Percentiles rank a stretch among this genome's conserved stretches.
Conservation (phyloP, 352 stramenopile genomes). For the Globisporangium emineosum region DNA sequence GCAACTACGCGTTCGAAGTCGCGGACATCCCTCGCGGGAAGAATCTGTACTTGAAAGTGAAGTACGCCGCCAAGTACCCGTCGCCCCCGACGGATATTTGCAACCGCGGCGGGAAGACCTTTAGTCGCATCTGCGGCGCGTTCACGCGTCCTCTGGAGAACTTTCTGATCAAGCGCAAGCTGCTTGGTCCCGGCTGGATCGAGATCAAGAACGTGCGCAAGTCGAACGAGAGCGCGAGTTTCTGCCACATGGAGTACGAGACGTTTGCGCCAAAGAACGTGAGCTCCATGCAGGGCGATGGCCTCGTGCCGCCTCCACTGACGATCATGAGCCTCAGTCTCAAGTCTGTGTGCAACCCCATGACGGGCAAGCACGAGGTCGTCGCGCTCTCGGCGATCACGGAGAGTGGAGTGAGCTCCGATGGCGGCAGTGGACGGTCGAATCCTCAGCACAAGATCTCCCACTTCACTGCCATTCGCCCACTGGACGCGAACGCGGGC, state of each 20-base stretch:
- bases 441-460: conserved; percentile 38
- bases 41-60: conserved; percentile 97
- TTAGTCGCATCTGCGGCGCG: conserved; percentile 94
- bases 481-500: conserved; percentile 53
- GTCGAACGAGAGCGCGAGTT: conserved; percentile 72
- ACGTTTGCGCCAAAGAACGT: conserved; percentile 92
- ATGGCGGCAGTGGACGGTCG: conserved; percentile 43
- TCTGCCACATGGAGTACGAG: conserved; percentile 94
- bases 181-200: conserved; percentile 98
- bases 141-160: conserved; percentile 94
- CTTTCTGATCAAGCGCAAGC: conserved; percentile 96
- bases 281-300: conserved; percentile 59
- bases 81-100: conserved; percentile 81
- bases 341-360: conserved; percentile 97
- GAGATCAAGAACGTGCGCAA: conserved; percentile 89
- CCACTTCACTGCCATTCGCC: conserved; percentile 82
- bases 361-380: conserved; percentile 96
- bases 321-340: conserved; percentile 96
- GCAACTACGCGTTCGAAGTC: conserved; percentile 98
- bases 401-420: conserved; percentile 68
- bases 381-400: conserved; percentile 81
- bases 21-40: conserved; percentile 92
- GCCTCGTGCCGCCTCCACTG: conserved; percentile 86
- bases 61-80: conserved; percentile 94
- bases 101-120: conserved; percentile 86